Base-by-base conservation (phyloP, 2,329 filamentous ascomycete genomes). In the Rhynchosporium secalis region DNA sequence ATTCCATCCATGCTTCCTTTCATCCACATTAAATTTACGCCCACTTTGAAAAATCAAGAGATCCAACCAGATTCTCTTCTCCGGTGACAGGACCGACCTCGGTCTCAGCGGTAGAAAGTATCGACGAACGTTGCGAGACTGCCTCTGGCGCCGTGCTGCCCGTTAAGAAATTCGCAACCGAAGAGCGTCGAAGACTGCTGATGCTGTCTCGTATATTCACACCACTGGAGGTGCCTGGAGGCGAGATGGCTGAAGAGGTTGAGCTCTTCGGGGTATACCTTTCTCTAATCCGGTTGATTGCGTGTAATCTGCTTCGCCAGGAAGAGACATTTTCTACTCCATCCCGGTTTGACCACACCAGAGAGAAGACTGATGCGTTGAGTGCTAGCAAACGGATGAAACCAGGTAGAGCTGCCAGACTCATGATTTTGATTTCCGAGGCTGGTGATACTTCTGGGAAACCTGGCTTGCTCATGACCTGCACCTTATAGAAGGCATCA, bases 371-470 rank as follows among this genome's bases (percentile, higher is more conserved):
- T 13, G 91, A 96, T 0, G 95, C 93, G 72, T 97, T 98, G 65
- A 99, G 84, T 0, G 94, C 92, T 20, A 98, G 80, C 52, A 96
- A 86, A 43, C 95, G 87, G 58, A 97, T 90, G 73, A 97, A 96
- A 9, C 87, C 84, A 0, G 93, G 90, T 8, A 99, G 81, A 12
- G 91, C 91, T 68, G 86, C 87, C 38, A 94, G 84, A 15, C 89
- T 93, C 62, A 99, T 84, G 70, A 98, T 89, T 75, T 98, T 98
- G 8, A 90, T 88, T 66, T 94, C 90, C 0, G 91, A 89, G 0
- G 93, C 92, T 0, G 94, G 91, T 0, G 93, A 97, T 58, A 98
- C 91, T 69, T 94, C 90, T 0, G 95, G 95, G 71, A 98, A 96
- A 0, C 90, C 92, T 0, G 89, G 86, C 71, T 92, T 91, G 74